phyloP scores from a whole-genome alignment of 192 early-diverging fungal species.

The Cetraspora pellucida region DNA sequence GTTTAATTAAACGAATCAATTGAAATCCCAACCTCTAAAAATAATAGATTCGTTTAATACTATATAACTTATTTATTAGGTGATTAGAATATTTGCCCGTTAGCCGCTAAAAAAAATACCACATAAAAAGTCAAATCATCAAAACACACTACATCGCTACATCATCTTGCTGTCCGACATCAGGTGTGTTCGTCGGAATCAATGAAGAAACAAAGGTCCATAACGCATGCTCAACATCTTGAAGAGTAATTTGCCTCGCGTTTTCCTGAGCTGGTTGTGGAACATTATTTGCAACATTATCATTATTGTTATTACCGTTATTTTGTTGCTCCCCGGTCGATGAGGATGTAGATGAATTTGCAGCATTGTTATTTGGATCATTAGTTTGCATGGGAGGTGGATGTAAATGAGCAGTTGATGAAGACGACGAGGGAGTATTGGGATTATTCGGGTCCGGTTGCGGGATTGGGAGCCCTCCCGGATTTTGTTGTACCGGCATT shows the following conservation, averaged over 20 bases:
- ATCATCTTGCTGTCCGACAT: conserved; percentile 34
- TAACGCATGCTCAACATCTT: conserved; percentile 45
- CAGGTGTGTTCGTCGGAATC: conserved; percentile 43
- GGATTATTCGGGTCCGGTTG: background rate
- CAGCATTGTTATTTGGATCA: background rate
- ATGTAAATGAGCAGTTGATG: background rate
- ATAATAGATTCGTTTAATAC: no score
- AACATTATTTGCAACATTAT: background rate
- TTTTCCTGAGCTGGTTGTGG: background rate
- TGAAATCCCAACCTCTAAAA: no score
- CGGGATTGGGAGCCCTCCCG: background rate
- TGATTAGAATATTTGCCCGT: no score
- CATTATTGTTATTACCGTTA: conserved; percentile 4
- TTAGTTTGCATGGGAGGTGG: background rate
- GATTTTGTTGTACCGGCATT: background rate
- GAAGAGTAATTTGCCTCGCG: conserved; percentile 33
- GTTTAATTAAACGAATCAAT: no score
- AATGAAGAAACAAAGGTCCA: conserved; percentile 48
- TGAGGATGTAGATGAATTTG: background rate
- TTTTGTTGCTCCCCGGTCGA: conserved; percentile 1
- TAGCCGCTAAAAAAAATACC: no score
- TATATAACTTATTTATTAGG: no score
- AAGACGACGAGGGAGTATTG: background rate
- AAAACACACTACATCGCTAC: background rate
- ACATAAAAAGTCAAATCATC: no score